A percentile compares a stretch with the other conserved stretches of the same genome.
phyloP scores from a whole-genome alignment of 768 basidiomycete species.

The Neoboletus brunneissimus region DNA sequence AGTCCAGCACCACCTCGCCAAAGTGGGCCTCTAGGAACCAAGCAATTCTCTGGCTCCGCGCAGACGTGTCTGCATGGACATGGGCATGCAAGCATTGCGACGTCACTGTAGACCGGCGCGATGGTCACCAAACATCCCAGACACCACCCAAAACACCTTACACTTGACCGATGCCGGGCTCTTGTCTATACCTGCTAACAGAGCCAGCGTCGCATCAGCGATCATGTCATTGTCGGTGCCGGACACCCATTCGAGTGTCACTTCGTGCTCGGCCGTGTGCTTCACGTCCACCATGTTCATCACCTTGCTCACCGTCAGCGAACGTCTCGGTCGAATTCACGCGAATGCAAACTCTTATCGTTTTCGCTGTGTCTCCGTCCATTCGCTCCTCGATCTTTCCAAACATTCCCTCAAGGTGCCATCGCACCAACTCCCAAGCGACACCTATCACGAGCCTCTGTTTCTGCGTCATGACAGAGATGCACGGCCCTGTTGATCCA shows the following conservation, averaged over 20 bases:
- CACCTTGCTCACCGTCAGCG: slow-evolving; percentile 48
- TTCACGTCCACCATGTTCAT: slow-evolving; percentile 89
- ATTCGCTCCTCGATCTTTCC: slow-evolving; percentile 70
- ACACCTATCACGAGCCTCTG: slow-evolving; percentile 81
- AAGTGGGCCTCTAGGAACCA: slow-evolving; percentile 95
- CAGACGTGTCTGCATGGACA: slow-evolving; percentile 56
- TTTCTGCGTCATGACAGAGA: slow-evolving; percentile 78
- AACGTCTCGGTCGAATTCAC: not conserved
- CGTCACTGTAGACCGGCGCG: slow-evolving; percentile 43
- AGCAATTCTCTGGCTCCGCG: slow-evolving; percentile 54
- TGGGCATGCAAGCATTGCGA: slow-evolving; percentile 57
- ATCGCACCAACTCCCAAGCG: slow-evolving; percentile 86
- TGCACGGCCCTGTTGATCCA: slow-evolving; percentile 85
- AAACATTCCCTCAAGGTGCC: slow-evolving; percentile 97
- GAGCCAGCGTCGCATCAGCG: slow-evolving; percentile 87
- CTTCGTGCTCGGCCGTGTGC: slow-evolving; percentile 65
- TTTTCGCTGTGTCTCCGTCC: slow-evolving; percentile 58
- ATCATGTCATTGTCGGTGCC: slow-evolving; percentile 96
- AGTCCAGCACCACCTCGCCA: slow-evolving; percentile 67
- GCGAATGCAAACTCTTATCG: slow-evolving; percentile 56
- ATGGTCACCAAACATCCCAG: not conserved
- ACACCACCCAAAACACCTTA: not conserved
- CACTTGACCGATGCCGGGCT: slow-evolving; percentile 95
- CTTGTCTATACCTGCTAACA: slow-evolving; percentile 85
- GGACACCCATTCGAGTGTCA: slow-evolving; percentile 91